These are phyloP conservation scores for Heliocybe sulcata DNA, from an alignment of 1,284 basidiomycete genomes.

Conservation along the genomic window DNA sequence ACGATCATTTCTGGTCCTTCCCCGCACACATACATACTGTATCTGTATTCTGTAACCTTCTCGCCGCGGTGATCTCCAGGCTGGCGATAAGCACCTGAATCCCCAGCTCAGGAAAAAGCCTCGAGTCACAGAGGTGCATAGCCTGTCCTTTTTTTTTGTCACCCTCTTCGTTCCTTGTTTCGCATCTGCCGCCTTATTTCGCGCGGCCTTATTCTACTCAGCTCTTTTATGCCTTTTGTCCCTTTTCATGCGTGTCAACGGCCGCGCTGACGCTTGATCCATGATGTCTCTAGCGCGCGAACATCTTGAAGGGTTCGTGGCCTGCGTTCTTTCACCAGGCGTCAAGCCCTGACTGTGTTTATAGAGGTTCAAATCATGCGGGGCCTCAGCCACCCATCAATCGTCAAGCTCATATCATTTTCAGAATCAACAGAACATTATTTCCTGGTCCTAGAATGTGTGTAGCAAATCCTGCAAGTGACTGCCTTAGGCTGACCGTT, in stretches of 20 bases:
- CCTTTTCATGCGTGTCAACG: slow-evolving; percentile 8
- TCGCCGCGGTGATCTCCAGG: slow-evolving; percentile 35
- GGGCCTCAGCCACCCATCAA: slow-evolving; percentile 82
- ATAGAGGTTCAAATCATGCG: slow-evolving; percentile 99
- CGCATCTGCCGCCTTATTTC: slow-evolving; percentile 18
- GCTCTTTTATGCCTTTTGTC: slow-evolving; percentile 16
- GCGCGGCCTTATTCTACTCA: slow-evolving; percentile 9
- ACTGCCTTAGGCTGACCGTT: slow-evolving; percentile 1
- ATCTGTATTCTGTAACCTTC: slow-evolving; percentile 6
- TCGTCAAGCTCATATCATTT: slow-evolving; percentile 87
- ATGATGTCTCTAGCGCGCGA: slow-evolving; percentile 69
- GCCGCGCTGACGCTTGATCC: slow-evolving; percentile 23
- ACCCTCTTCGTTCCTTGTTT: neutral
- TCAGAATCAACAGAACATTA: slow-evolving; percentile 92
- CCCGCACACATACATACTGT: slow-evolving; percentile 4
- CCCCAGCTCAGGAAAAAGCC: slow-evolving; percentile 92
- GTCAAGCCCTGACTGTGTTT: slow-evolving; percentile 3
- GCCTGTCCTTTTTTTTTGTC: neutral
- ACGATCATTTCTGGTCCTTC: slow-evolving; percentile 13
- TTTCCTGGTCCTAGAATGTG: slow-evolving; percentile 90
- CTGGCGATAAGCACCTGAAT: slow-evolving; percentile 88
- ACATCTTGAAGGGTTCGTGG: slow-evolving; percentile 86
- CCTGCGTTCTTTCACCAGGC: neutral
- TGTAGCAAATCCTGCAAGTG: slow-evolving; percentile 21
- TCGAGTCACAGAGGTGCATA: slow-evolving; percentile 88